Base-by-base conservation (phyloP, 495 filamentous ascomycete species). In the Penicillium nucicola region DNA sequence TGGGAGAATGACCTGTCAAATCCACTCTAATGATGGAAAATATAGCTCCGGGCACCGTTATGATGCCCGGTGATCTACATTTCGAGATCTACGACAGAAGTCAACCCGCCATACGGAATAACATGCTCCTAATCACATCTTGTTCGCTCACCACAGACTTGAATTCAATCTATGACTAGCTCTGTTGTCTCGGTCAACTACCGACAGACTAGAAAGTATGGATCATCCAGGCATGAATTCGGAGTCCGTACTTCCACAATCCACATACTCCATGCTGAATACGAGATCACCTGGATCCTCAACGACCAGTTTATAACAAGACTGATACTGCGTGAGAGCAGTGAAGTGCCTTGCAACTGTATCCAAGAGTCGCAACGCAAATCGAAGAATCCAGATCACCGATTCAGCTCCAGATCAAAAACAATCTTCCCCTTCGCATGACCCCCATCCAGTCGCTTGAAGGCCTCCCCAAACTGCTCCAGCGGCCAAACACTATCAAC, bases 401-500 rank as follows among this genome's bases (percentile, higher is more conserved):
- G 22, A 28, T 55, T 55, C 23, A 55, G 4, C 28, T 14, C 36
- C 28, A 67, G 37, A 33, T 71, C 67, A 37, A 79, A 55, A 0
- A 77, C 60, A 13, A 77, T 61, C 47, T 78, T 77, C 0, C 75
- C 74, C 36, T 54, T 56, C 4, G 69, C 57, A 57, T 70, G 65
- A 5, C 74, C 73, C 15, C 57, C 64, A 28, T 76, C 68, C 62
- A 77, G 55, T 45, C 71, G 70, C 25, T 69, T 44, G 45, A 78
- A 69, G 14, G 71, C 77, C 50, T 70, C 60, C 61, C 74, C 56
- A 51, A 60, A 76, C 23, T 78, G 56, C 48, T 76, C 74, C 25
- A 79, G 53, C 1, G 58, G 56, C 56, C 66, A 81, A 5, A 78
- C 68, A 60, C 74, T 78, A 51, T 81, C 79, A 35, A 78, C 63